A percentile compares a stretch with the other conserved stretches of the same genome.
phyloP scores from a whole-genome alignment of 2,329 filamentous ascomycete genomes.

The Chalaropsis ovoidea region DNA sequence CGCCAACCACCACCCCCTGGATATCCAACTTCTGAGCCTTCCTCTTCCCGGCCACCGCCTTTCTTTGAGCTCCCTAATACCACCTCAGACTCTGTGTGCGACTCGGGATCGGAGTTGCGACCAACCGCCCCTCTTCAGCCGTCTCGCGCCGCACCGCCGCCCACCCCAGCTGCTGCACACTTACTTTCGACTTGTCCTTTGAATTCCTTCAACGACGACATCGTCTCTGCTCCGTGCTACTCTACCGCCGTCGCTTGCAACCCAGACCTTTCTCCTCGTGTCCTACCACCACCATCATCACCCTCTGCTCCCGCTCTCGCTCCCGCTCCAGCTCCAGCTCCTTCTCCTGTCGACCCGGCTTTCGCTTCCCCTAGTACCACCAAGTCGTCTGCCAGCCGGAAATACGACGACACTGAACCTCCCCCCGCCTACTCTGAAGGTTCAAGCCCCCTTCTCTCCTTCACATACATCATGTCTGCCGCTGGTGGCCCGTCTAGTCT shows the following conservation, averaged over 20 bases:
- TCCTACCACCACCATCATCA: not conserved
- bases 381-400: slow-evolving; percentile 64
- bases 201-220: slow-evolving; percentile 26
- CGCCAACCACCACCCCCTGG: slow-evolving; percentile 43
- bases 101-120: slow-evolving; percentile 32
- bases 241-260: not conserved
- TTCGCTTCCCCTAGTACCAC: slow-evolving; percentile 45
- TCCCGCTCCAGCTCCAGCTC: not conserved
- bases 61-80: slow-evolving; percentile 45
- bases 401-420: slow-evolving; percentile 77
- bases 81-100: slow-evolving; percentile 34
- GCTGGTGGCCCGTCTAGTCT: slow-evolving; percentile 96
- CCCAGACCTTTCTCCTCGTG: not conserved
- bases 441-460: slow-evolving; percentile 80
- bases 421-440: slow-evolving; percentile 95
- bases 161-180: slow-evolving; percentile 25
- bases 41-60: slow-evolving; percentile 48
- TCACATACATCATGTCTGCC: slow-evolving; percentile 95
- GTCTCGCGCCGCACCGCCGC: slow-evolving; percentile 23
- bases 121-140: slow-evolving; percentile 29
- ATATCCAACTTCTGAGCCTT: slow-evolving; percentile 48
- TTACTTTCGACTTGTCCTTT: slow-evolving; percentile 24
- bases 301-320: not conserved
- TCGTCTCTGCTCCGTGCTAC: slow-evolving; percentile 33
- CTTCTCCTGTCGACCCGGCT: not conserved